Base-by-base conservation (phyloP, 495 filamentous ascomycete species). In the Xylaria castorea region DNA sequence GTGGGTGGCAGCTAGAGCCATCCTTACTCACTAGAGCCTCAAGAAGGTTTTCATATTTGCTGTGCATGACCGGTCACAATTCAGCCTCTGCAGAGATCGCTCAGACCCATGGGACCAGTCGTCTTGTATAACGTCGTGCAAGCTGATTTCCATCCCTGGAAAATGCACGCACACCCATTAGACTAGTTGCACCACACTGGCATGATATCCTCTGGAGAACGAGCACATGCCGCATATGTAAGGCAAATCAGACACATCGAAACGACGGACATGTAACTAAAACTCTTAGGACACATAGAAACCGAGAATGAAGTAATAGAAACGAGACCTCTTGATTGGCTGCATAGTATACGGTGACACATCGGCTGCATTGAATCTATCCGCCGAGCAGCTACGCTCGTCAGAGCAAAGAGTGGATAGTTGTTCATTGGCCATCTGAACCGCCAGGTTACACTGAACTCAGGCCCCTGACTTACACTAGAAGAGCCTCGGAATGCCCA, bases 401-500 rank as follows among this genome's bases (percentile, higher is more conserved):
- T 20, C 34, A 12, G 27, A 38, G 40, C 50, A 25, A 62, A 22
- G 11, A 48, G 44, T 51, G 46, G 40, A 18, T 53, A 36, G 22
- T 25, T 71, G 18, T 66, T 66, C 48, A 71, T 71, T 71, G 61
- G 70, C 48, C 46, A 48, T 61, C 36, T 60, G 51, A 40, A 67
- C 22, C 36, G 60, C 53, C 69, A 44, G 58, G 70, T 72, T 66
- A 58, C 62, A 67, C 50, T 36, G 44, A 44, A 22, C 11, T 25
- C 12, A 48, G 53, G 20, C 25, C 36, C 50, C 63, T 20, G 14
- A 30, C 62, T 66, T 62, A 64, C 50, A 30, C 34, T 40, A 55
- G 65, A 69, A 71, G 46, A 57, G 55, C 71, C 65, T 68, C 71
- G 71, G 71, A 62, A 73, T 68, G 48, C 65, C 7, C 32, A 44